These are phyloP conservation scores for Alternaria sp. DNA, from an alignment of 2,329 filamentous ascomycete genomes.

Conservation along the genomic window DNA sequence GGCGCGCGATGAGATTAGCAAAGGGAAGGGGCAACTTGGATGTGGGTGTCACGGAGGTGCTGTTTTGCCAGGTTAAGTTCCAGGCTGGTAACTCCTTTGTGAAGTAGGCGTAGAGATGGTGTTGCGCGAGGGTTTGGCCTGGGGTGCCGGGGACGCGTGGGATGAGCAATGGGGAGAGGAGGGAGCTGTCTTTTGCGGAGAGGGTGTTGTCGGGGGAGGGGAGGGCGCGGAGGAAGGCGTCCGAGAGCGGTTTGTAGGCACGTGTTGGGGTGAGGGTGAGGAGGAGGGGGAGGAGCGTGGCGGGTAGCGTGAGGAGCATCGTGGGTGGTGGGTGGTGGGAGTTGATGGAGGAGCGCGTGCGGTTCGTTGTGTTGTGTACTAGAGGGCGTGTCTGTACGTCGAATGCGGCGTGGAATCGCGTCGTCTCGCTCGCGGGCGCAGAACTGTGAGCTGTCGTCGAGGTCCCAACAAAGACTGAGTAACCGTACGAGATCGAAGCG, in stretches of 20 bases:
- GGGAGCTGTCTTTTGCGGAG: slow-evolving; percentile 74
- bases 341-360: background rate
- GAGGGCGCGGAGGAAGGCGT: slow-evolving; percentile 74
- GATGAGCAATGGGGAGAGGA: slow-evolving; percentile 85
- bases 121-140: slow-evolving; percentile 73
- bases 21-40: slow-evolving; percentile 80
- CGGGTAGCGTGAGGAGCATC: background rate
- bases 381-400: background rate
- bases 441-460: background rate
- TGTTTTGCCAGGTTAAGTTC: slow-evolving; percentile 85
- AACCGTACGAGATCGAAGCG: background rate
- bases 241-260: slow-evolving; percentile 70
- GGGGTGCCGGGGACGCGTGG: slow-evolving; percentile 88
- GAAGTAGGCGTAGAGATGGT: slow-evolving; percentile 88
- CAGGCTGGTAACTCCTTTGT: slow-evolving; percentile 74
- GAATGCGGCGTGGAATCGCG: background rate
- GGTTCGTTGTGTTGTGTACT: background rate
- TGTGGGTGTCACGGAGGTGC: slow-evolving; percentile 80
- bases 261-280: slow-evolving; percentile 18
- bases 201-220: slow-evolving; percentile 77
- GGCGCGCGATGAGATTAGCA: slow-evolving; percentile 81
- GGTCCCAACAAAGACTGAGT: background rate
- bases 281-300: slow-evolving; percentile 18
- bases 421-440: background rate
- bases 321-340: slow-evolving; percentile 11